These are phyloP conservation scores for Penicillium sp. DNA, from an alignment of 2,329 filamentous ascomycete genomes.

Conservation along the genomic window DNA sequence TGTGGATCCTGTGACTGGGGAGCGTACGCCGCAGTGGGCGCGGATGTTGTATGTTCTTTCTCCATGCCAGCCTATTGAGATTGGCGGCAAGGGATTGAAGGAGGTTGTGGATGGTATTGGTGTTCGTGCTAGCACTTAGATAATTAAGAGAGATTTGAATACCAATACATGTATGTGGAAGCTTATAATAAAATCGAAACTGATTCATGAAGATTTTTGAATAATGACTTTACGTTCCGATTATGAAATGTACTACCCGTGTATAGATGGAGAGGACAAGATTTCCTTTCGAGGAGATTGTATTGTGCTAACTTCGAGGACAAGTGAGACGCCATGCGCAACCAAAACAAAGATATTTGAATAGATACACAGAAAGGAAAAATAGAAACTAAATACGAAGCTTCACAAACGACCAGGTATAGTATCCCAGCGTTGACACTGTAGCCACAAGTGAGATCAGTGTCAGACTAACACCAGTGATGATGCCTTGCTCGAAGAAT, in stretches of 20 bases:
- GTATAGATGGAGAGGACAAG: too few relatives aligned
- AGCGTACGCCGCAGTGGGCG: conserved; percentile 28
- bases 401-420: conserved; percentile 28
- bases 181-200: background rate
- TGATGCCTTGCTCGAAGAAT: conserved; percentile 55
- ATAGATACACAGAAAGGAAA: background rate
- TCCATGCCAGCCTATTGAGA: conserved; percentile 29
- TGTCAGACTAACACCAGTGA: conserved; percentile 36
- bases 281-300: too few relatives aligned
- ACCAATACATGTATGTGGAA: background rate
- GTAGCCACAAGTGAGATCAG: conserved; percentile 29
- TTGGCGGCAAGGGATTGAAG: conserved; percentile 28
- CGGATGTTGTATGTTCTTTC: conserved; percentile 36
- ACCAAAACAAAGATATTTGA: background rate
- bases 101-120: conserved; percentile 38
- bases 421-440: conserved; percentile 32
- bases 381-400: conserved; percentile 10
- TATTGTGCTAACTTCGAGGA: background rate
- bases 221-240: too few relatives aligned
- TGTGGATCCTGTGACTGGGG: conserved; percentile 12
- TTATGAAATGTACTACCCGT: too few relatives aligned
- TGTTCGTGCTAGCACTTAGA: conserved; percentile 27
- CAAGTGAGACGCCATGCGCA: background rate
- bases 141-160: background rate
- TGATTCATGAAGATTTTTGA: too few relatives aligned